Percentiles rank a stretch among this genome's conserved stretches.
phyloP scores from a whole-genome alignment of 1,284 basidiomycete genomes.

The Ceraceosorus guamensis region DNA sequence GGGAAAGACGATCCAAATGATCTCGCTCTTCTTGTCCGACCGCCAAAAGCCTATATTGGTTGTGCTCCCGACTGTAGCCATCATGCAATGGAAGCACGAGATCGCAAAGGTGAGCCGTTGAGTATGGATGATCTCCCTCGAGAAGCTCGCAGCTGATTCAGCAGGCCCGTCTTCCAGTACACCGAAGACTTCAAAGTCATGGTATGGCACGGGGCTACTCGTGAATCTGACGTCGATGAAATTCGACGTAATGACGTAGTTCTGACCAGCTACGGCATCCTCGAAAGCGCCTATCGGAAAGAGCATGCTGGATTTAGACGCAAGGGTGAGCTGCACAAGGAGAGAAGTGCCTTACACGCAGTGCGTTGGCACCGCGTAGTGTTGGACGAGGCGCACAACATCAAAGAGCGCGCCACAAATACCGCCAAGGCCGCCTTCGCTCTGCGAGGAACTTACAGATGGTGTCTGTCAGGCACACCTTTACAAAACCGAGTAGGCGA shows the following conservation, averaged over 20 bases:
- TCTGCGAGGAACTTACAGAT: constrained; percentile 69
- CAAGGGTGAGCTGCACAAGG: constrained; percentile 75
- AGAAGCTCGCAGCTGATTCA: not conserved
- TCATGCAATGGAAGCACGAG: constrained; percentile 98
- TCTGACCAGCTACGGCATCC: constrained; percentile 57
- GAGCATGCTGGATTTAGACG: constrained; percentile 86
- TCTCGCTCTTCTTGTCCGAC: constrained; percentile 77
- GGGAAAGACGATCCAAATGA: constrained; percentile 98
- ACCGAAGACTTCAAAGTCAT: constrained; percentile 57
- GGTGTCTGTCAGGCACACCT: constrained; percentile 99
- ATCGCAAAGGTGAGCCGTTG: constrained; percentile 54
- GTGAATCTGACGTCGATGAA: constrained; percentile 58
- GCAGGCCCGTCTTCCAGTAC: constrained; percentile 32
- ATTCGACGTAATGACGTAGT: constrained; percentile 80
- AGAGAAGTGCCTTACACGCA: constrained; percentile 75
- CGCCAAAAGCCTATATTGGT: constrained; percentile 75
- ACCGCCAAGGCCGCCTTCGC: constrained; percentile 95
- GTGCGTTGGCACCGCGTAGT: constrained; percentile 76
- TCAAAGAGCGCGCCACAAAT: constrained; percentile 75
- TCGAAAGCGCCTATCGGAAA: constrained; percentile 88
- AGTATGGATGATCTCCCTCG: not conserved
- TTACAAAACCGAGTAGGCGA: constrained; percentile 77
- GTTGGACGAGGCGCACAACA: constrained; percentile 96
- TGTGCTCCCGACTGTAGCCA: constrained; percentile 81
- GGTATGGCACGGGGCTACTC: constrained; percentile 77